Conservation (phyloP, 768 basidiomycete genomes). For the Xerocomus potaroensis region DNA sequence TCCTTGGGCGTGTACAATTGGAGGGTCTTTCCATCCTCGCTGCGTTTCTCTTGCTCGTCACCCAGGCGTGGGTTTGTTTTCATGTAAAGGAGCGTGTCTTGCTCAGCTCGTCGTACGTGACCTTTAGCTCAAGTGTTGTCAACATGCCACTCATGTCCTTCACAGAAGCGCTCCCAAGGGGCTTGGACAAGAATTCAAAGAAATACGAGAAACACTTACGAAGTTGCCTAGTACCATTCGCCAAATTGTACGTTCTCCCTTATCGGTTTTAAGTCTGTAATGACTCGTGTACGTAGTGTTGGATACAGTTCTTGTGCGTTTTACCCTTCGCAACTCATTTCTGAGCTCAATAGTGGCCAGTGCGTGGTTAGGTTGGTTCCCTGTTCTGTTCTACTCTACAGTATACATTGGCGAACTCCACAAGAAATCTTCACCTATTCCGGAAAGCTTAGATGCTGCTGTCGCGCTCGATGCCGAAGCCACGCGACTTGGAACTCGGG, state of each 20-base stretch:
- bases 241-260: conserved; percentile 60
- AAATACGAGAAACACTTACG: conserved; percentile 68
- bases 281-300: conserved; percentile 44
- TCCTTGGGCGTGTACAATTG: conserved; percentile 75
- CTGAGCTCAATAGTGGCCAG: conserved; percentile 34
- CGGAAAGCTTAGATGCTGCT: conserved; percentile 28
- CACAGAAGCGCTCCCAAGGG: conserved; percentile 23
- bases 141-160: conserved; percentile 3
- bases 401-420: conserved; percentile 87
- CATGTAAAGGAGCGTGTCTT: conserved; percentile 75
- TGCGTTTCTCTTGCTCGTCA: conserved; percentile 56
- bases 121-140: not conserved
- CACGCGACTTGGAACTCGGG: conserved; percentile 79
- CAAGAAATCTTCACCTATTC: conserved; percentile 42
- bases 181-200: conserved; percentile 45
- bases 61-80: conserved; percentile 59
- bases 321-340: not conserved
- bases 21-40: conserved; percentile 78
- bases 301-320: conserved; percentile 77
- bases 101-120: conserved; percentile 35
- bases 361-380: conserved; percentile 90
- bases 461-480: conserved; percentile 56
- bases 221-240: conserved; percentile 71
- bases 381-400: conserved; percentile 83
- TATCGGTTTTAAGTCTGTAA: conserved; percentile 1